Base-by-base conservation (phyloP, 1,139 yeast species). In the Scheffersomyces insectosa region DNA sequence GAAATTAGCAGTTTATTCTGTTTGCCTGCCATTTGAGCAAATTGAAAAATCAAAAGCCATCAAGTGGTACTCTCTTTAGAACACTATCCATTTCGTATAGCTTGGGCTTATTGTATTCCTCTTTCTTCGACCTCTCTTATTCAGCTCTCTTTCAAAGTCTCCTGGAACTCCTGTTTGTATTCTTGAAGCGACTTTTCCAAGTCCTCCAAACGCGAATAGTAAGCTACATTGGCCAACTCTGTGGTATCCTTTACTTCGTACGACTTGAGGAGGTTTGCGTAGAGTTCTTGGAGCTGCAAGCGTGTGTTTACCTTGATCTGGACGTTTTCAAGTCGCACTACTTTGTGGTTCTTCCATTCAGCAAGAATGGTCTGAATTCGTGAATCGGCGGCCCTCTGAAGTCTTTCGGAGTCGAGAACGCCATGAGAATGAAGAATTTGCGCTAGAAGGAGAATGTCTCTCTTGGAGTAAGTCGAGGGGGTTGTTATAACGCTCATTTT, bases 161-260 rank as follows among this genome's bases (percentile, higher is more conserved):
- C 36, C 28, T 43, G 32, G 38, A 54, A 54, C 36, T 54, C 51
- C 6, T 29, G 15, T 34, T 47, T 49, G 33, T 41, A 45, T n/a
- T 42, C 41, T 40, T 38, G 54, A 28, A 59, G 47, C 25, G 38
- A 43, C 28, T 32, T 38, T 42, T 55, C 57, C 42, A 56, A 47
- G 38, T 56, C 59, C n/a, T 48, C 54, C 5, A 60, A 48, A 8
- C 65, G 42, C 14, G 40, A 37, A 38, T 45, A 59, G 39, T 60
- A 60, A 29, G 51, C 50, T 4, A 42, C 28, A 41, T 62, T 57
- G n/a, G 63, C 65, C 37, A 59, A 54, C n/a, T 57, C 64, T 13
- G 57, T 57, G 11, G 62, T 56, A 23, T 44, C 54, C 13, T 38
- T 40, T 32, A 56, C 62, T 11, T 51, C 52, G 40, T 54, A 48